phyloP scores from a whole-genome alignment of 129 eudicot genomes.

The Centella asiatica region DNA sequence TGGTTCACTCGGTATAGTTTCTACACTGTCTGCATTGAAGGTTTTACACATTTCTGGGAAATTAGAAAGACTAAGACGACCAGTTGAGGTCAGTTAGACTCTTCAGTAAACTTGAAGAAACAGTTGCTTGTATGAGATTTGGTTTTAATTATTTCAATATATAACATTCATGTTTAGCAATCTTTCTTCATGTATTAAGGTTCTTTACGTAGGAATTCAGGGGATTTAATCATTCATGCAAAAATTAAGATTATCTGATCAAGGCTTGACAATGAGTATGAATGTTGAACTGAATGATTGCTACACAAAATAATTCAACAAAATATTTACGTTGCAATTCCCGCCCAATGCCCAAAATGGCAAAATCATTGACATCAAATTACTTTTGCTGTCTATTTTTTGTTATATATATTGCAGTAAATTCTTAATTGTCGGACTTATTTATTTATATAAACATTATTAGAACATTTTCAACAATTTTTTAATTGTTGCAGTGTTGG shows the following conservation, averaged over 20 bases:
- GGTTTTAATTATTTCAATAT: not conserved
- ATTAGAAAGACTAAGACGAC: conserved; percentile 49
- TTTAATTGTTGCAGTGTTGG: not conserved
- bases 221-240: too few species aligned
- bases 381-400: not conserved
- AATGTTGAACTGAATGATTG: too few species aligned
- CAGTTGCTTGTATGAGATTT: not conserved
- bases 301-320: too few species aligned
- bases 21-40: conserved; percentile 87
- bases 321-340: too few species aligned
- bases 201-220: too few species aligned
- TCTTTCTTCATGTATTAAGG: too few species aligned
- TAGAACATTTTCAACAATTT: not conserved
- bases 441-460: not conserved
- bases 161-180: not conserved
- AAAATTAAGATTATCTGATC: too few species aligned
- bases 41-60: conserved; percentile 52
- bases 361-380: not conserved
- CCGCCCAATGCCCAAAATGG: too few species aligned
- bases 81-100: conserved; percentile 61
- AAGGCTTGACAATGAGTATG: too few species aligned
- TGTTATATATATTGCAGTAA: too few species aligned
- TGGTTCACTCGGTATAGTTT: conserved; percentile 82
- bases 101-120: not conserved
- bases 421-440: not conserved